Evolutionary conservation across 345 rosid species (phyloP), one percentile per base, ranked within the genome.

Genomic region (Leavenworthia alabamica): DNA sequence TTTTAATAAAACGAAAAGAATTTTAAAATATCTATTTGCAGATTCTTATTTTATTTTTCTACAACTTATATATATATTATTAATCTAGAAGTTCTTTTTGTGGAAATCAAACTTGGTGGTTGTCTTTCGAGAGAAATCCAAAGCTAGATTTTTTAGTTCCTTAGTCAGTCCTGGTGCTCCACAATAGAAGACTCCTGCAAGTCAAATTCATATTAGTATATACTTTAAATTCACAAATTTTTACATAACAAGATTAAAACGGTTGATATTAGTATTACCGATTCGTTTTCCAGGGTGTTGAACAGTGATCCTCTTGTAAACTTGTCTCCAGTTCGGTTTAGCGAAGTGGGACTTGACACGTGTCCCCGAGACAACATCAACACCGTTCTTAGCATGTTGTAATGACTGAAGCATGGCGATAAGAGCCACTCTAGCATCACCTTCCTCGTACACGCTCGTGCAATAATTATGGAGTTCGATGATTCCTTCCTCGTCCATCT

Each of bases 361-460:
- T 8, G 96, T 88, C 3, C 92, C 98, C 0, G 95, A 88, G 1
- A 91, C 96, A 2, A 91, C 90, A 41, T 91, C 98, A 0, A 88
- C 90, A 0, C 98, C 96, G 8, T 76, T 86, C 71, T 90, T 90
- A 15, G 95, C 96, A 7, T 90, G 96, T 50, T 90, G 84, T 1
- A 90, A 60, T 0, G 90, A 83, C 76, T 90, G 97, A 35, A 90
- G 79, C 97, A 90, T 90, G 0, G 97, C 70, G 10, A 90, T 90
- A 2, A 90, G 75, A 13, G 97, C 96, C 4, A 90, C 85, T 69
- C 96, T 72, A 3, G 97, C 96, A 37, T 90, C 97, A 1, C 96
- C 97, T 68, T 90, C 93, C 67, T 90, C 97, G 55, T 85, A 90
- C 60, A 90, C 97, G 29, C 97, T 90, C 0, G 97, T 87, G 70